phyloP scores from a whole-genome alignment of 2,329 filamentous ascomycete genomes.

The Bisporella sp. region DNA sequence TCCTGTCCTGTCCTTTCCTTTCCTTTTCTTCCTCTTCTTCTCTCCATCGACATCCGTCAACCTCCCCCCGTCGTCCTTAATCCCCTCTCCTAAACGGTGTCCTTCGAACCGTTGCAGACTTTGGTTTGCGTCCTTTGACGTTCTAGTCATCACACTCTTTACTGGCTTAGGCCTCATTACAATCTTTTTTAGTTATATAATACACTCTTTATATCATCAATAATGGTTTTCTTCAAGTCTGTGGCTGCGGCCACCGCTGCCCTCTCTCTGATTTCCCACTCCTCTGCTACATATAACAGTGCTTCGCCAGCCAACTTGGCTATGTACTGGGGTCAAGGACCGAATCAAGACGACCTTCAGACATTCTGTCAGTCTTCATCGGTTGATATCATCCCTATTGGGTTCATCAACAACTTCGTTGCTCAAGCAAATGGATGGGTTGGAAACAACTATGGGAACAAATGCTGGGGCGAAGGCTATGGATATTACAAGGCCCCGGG shows the following conservation, averaged over 20 bases:
- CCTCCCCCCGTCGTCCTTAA: not conserved
- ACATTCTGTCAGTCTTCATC: conserved; percentile 32
- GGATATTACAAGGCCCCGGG: not conserved
- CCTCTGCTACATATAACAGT: conserved; percentile 24
- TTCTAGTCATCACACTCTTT: conserved; percentile 22
- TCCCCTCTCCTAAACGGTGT: conserved; percentile 12
- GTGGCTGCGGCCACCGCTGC: conserved; percentile 19
- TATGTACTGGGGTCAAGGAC: conserved; percentile 37
- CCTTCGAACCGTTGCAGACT: conserved; percentile 20
- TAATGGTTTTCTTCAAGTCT: conserved; percentile 25
- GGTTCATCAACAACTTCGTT: conserved; percentile 36
- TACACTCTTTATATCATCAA: conserved; percentile 13
- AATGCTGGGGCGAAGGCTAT: conserved; percentile 25
- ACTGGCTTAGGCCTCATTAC: conserved; percentile 22
- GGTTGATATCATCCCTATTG: conserved; percentile 37
- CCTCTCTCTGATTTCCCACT: conserved; percentile 18
- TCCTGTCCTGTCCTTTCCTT: conserved; percentile 3
- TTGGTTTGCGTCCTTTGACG: conserved; percentile 30
- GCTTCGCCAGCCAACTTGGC: conserved; percentile 33
- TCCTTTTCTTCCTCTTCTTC: conserved; percentile 7
- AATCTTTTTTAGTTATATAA: conserved; percentile 20
- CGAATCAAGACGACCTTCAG: conserved; percentile 30
- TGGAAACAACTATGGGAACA: conserved; percentile 34
- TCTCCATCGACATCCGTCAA: conserved; percentile 14
- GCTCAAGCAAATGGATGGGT: conserved; percentile 32